Evolutionary conservation across 1,284 basidiomycete species (phyloP).

Genomic region (Vanrija sp.): DNA sequence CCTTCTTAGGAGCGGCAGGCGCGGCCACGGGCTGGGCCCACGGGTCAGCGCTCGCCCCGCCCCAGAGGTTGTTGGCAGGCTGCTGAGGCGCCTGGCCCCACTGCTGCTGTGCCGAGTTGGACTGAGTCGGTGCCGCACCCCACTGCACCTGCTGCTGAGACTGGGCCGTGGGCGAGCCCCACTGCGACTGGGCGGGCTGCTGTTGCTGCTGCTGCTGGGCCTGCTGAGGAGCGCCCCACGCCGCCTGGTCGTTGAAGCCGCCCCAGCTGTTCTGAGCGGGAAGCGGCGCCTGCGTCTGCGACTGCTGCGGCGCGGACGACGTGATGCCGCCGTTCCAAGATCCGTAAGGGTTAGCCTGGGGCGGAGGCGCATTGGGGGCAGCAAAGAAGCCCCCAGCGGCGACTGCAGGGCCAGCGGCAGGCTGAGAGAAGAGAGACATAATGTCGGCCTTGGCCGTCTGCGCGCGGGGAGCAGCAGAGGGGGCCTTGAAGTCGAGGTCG

Average conservation of each 20-base stretch:
- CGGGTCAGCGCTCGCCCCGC: conserved; percentile 16
- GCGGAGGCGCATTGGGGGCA: conserved; percentile 9
- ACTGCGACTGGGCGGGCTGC: not conserved
- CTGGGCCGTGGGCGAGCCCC: not conserved
- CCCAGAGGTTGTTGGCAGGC: conserved; percentile 6
- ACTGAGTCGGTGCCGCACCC: not conserved
- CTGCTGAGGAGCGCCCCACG: conserved; percentile 28
- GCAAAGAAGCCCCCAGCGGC: conserved; percentile 19
- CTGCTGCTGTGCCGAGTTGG: not conserved
- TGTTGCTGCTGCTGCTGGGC: conserved; percentile 3
- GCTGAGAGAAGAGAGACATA: conserved; percentile 47
- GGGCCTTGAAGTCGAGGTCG: conserved; percentile 50
- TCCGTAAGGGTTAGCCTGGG: conserved; percentile 24
- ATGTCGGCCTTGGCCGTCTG: conserved; percentile 43
- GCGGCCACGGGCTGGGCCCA: conserved; percentile 20
- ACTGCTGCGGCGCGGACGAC: conserved; percentile 23
- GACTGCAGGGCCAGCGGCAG: conserved; percentile 17
- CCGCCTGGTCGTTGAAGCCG: conserved; percentile 35
- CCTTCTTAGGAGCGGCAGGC: conserved; percentile 25
- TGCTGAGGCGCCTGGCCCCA: conserved; percentile 14
- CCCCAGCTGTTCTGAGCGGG: conserved; percentile 23
- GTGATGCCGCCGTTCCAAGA: conserved; percentile 41
- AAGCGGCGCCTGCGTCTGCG: conserved; percentile 20
- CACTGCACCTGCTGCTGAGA: not conserved
- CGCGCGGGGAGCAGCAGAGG: conserved; percentile 23